Conservation (phyloP, 2,329 filamentous ascomycete genomes). For the Fusarium tricinctum region DNA sequence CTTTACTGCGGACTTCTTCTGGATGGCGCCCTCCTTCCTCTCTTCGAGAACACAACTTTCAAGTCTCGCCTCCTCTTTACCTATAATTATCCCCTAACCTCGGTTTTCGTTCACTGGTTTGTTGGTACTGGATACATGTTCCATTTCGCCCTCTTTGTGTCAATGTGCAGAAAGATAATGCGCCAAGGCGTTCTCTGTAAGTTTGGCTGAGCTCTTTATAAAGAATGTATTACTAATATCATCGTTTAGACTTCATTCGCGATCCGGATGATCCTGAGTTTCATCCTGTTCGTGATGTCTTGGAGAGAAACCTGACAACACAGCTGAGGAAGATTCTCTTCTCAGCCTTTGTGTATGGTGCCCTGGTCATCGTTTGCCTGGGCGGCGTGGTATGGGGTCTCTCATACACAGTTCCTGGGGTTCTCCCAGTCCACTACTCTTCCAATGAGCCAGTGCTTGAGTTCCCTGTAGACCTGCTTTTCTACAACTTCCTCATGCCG, state of each 20-base stretch:
- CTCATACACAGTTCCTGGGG: conserved; percentile 72
- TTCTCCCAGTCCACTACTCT: conserved; percentile 94
- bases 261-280: conserved; percentile 99
- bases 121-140: conserved; percentile 99
- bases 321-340: conserved; percentile 97
- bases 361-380: conserved; percentile 90
- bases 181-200: conserved; percentile 91
- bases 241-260: conserved; percentile 84
- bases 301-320: conserved; percentile 91
- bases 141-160: conserved; percentile 97
- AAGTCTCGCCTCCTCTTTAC: conserved; percentile 84
- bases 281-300: conserved; percentile 94
- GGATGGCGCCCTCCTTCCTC: conserved; percentile 87
- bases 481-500: conserved; percentile 97
- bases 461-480: conserved; percentile 92
- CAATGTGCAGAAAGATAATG: conserved; percentile 99
- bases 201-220: conserved; percentile 52
- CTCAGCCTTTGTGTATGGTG: conserved; percentile 95
- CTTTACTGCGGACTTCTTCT: conserved; percentile 94
- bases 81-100: conserved; percentile 83
- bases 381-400: conserved; percentile 97
- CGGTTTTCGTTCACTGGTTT: conserved; percentile 98
- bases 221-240: conserved; percentile 24
- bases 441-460: conserved; percentile 93
- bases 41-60: conserved; percentile 87